phyloP scores from a whole-genome alignment of 306 rosid genomes.

The Prunus armeniaca region DNA sequence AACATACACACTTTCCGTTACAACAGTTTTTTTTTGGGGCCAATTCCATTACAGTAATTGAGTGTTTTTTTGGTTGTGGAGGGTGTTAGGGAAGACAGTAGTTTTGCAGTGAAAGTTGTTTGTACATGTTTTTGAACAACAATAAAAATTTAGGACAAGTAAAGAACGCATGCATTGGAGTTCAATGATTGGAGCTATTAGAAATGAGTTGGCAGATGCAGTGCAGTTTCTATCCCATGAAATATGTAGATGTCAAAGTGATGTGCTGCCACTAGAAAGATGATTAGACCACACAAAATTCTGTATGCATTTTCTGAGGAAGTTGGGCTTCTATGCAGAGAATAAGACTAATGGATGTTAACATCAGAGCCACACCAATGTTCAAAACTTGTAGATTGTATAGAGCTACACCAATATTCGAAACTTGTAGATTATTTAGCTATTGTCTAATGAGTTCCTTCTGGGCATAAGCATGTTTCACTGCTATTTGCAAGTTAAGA shows the following conservation, averaged over 20 bases:
- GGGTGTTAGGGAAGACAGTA: neutral
- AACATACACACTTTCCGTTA: neutral
- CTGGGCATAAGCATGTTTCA: neutral
- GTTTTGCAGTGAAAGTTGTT: neutral
- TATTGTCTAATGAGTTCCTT: neutral
- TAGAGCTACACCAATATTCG: neutral
- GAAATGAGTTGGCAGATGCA: neutral
- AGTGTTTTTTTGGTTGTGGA: constrained; percentile 2
- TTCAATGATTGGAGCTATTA: neutral
- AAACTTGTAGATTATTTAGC: constrained; percentile 3
- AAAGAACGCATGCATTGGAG: neutral
- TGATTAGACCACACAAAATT: neutral
- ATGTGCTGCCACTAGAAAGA: neutral
- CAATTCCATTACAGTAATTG: neutral
- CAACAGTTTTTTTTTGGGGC: neutral
- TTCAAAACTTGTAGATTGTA: neutral
- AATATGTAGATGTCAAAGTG: neutral
- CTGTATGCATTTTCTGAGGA: neutral
- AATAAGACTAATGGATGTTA: neutral
- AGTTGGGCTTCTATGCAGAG: neutral
- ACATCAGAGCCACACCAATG: neutral
- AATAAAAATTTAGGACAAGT: neutral
- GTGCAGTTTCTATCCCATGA: neutral
- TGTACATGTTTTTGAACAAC: neutral
- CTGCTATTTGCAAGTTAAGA: neutral